phyloP scores from a whole-genome alignment of 2,329 filamentous ascomycete species.

The Knufia petricola region DNA sequence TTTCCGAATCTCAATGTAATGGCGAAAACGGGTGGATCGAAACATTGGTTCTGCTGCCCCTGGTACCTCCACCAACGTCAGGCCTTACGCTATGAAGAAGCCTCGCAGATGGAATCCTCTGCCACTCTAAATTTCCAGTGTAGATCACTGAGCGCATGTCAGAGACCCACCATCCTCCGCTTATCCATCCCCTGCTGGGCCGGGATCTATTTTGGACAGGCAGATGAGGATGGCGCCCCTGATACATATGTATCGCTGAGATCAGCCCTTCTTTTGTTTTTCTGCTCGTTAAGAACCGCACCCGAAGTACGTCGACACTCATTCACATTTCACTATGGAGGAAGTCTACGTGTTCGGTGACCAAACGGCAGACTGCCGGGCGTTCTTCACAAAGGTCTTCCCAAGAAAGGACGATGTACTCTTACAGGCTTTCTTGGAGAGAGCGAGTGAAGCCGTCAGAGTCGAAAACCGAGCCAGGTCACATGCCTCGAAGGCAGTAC shows the following conservation, averaged over 20 bases:
- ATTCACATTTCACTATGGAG: conserved; percentile 20
- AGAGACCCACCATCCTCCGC: conserved; percentile 19
- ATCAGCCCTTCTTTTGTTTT: conserved; percentile 14
- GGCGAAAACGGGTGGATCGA: conserved; percentile 15
- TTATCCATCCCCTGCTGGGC: conserved; percentile 15
- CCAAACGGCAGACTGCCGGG: conserved; percentile 36
- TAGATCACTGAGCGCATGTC: conserved; percentile 21
- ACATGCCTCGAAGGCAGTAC: conserved; percentile 23
- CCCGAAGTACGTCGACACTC: conserved; percentile 19
- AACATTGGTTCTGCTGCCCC: conserved; percentile 19
- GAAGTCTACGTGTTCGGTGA: conserved; percentile 39
- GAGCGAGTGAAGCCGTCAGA: conserved; percentile 33
- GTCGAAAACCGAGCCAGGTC: conserved; percentile 29
- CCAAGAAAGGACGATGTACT: conserved; percentile 35
- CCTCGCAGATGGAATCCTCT: conserved; percentile 21
- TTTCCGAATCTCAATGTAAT: conserved; percentile 17
- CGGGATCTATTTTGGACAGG: conserved; percentile 22
- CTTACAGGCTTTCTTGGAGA: conserved; percentile 35
- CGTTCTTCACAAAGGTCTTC: conserved; percentile 33
- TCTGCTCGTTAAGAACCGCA: conserved; percentile 18
- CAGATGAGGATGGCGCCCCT: conserved; percentile 7
- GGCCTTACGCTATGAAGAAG: conserved; percentile 15
- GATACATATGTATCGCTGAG: conserved; percentile 10
- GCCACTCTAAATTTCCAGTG: conserved; percentile 21
- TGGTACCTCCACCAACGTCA: too few relatives aligned